These are phyloP conservation scores for Salix udensis DNA, from an alignment of 345 rosid species.

Conservation along the genomic window DNA sequence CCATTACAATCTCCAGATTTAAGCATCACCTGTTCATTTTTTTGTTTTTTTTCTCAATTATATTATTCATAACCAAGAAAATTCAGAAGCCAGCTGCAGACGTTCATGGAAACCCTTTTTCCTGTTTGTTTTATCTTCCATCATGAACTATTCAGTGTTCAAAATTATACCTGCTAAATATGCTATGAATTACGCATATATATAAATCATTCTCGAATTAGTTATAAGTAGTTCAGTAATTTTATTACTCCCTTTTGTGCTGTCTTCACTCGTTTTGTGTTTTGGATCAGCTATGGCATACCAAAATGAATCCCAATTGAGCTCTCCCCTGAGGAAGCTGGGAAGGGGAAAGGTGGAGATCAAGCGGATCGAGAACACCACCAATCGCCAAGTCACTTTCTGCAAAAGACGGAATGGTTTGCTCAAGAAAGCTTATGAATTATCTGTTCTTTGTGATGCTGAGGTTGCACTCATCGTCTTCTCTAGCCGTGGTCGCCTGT, in stretches of 20 bases:
- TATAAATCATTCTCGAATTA: background rate
- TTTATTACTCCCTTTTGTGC: background rate
- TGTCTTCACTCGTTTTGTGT: background rate
- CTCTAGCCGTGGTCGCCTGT: constrained; percentile 99
- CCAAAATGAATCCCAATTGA: constrained; percentile 37
- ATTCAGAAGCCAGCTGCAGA: background rate
- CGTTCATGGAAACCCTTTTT: background rate
- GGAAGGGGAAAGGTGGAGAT: constrained; percentile 99
- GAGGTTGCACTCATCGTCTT: constrained; percentile 88
- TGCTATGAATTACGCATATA: background rate
- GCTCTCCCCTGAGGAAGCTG: constrained; percentile 60
- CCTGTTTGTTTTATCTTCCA: background rate
- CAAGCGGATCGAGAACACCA: constrained; percentile 99
- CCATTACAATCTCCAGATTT: background rate
- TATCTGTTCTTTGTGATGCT: constrained; percentile 87
- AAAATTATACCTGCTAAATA: background rate
- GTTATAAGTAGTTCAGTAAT: too few species aligned
- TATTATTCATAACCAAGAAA: background rate
- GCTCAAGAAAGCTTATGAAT: constrained; percentile 92
- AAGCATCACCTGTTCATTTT: background rate
- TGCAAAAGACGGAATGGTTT: constrained; percentile 93
- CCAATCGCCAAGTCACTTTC: constrained; percentile 95
- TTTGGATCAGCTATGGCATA: constrained; percentile 16
- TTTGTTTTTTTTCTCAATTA: background rate
- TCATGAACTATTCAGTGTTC: background rate